Evolutionary conservation across 1,284 basidiomycete genomes (phyloP).

Genomic region (Rhodotorula mucilaginosa): DNA sequence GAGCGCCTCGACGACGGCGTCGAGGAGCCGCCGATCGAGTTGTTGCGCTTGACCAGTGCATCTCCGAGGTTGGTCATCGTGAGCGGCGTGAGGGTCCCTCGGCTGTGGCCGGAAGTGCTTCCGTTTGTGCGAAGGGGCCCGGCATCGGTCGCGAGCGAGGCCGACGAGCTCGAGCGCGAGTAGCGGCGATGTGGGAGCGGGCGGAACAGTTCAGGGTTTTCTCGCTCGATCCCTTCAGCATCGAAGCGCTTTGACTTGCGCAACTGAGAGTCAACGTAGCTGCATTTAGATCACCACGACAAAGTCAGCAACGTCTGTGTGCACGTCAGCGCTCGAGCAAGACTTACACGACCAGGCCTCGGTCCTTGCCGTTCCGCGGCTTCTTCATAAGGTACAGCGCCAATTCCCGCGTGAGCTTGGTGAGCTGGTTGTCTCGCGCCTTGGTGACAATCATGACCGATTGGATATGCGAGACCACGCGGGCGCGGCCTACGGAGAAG

Average conservation of each 20-base stretch:
- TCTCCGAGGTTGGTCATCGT: constrained; percentile 37
- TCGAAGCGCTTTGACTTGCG: constrained; percentile 89
- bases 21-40: constrained; percentile 12
- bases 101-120: neutral
- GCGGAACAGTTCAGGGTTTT: constrained; percentile 83
- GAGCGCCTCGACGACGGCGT: neutral
- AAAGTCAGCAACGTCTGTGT: neutral
- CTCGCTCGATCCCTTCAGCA: constrained; percentile 76
- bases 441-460: constrained; percentile 96
- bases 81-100: constrained; percentile 29
- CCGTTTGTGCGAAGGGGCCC: constrained; percentile 2
- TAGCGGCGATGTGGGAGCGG: constrained; percentile 70
- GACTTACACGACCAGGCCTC: constrained; percentile 73
- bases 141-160: constrained; percentile 31
- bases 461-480: constrained; percentile 87
- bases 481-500: constrained; percentile 69
- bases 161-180: constrained; percentile 39
- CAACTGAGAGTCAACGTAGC: constrained; percentile 95
- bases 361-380: constrained; percentile 56
- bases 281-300: constrained; percentile 44
- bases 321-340: neutral
- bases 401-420: constrained; percentile 89
- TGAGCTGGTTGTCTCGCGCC: constrained; percentile 93
- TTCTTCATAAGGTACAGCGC: constrained; percentile 92
- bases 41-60: constrained; percentile 33